Base-by-base conservation (phyloP, 2,329 filamentous ascomycete genomes). In the Lachnum nothofagi region DNA sequence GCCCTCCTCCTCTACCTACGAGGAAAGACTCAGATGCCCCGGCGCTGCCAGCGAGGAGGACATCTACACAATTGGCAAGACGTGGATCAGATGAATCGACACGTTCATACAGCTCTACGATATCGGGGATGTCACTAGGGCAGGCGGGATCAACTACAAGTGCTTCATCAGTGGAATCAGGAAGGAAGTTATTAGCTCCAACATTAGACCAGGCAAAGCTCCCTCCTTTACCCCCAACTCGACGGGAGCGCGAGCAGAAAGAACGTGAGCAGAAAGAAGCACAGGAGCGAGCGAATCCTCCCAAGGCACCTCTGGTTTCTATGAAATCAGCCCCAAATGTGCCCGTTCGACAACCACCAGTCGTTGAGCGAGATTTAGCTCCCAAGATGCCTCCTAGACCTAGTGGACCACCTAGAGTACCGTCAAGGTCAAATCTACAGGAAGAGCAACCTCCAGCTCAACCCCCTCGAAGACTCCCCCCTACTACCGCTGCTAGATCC, bases 81-180 rank as follows among this genome's bases (percentile, higher is more conserved):
- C 72, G 79, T 20, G 76, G 71, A 42, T 84, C 81, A 16, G 75
- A 75, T 35, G 77, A 79, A 0, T 84, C 80, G 2, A 78, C 79
- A 24, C 59, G 74, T 10, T 83, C 79, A 2, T 68, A 76, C 49
- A 67, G 72, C 33, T 83, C 79, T 5, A 71, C 70, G 9, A 60
- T 77, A 14, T 83, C 80, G 3, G 72, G 70, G 1, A 62, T 77
- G 19, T 82, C 79, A 1, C 55, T 78, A 35, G 72, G 58, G 24
- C 54, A 68, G 2, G 60, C 66, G 23, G 74, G 72, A 7, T 78
- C 77, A 2, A 69, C 68, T 19, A 72, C 75, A 0, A 81, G 73
- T 57, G 66, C 70, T 40, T 67, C 69, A 7, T 75, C 77, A 1
- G 64, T 66, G 9, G 55, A 64, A 2, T 53, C 65, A 3, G 57